Percentiles rank a stretch among this genome's conserved stretches.
Conservation (phyloP, 345 rosid genomes). For the Eucalyptus erythrocorys region DNA sequence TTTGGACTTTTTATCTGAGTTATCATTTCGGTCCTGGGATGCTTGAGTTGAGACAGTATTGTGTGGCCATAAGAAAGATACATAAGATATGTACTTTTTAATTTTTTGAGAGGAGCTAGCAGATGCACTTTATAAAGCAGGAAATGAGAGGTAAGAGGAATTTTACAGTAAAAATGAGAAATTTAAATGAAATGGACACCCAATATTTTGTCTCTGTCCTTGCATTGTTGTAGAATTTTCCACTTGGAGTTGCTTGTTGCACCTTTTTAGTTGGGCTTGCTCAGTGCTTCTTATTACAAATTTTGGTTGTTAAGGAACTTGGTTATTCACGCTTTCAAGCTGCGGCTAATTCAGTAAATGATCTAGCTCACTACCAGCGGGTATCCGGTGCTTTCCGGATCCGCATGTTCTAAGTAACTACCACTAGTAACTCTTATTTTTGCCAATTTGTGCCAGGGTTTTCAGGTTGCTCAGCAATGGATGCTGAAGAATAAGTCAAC, state of each 20-base stretch:
- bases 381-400: slow-evolving; percentile 4
- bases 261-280: background rate
- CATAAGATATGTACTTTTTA: background rate
- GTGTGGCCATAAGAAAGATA: background rate
- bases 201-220: background rate
- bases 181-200: background rate
- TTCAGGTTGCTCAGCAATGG: too few species aligned
- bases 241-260: background rate
- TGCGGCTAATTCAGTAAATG: slow-evolving; percentile 29
- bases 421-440: too few species aligned
- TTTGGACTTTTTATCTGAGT: too few species aligned
- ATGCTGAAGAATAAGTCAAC: too few species aligned
- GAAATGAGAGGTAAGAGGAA: background rate
- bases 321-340: slow-evolving; percentile 40
- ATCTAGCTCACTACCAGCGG: slow-evolving; percentile 54
- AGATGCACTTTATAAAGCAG: background rate
- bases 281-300: background rate
- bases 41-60: background rate
- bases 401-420: background rate
- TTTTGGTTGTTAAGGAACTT: slow-evolving; percentile 38
- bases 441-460: too few species aligned
- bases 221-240: background rate
- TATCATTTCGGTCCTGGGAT: too few species aligned
- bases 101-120: background rate
- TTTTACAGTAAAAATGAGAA: background rate